Conservation (phyloP, 164 flowering plant genomes). For the Chimonanthus praecox region DNA sequence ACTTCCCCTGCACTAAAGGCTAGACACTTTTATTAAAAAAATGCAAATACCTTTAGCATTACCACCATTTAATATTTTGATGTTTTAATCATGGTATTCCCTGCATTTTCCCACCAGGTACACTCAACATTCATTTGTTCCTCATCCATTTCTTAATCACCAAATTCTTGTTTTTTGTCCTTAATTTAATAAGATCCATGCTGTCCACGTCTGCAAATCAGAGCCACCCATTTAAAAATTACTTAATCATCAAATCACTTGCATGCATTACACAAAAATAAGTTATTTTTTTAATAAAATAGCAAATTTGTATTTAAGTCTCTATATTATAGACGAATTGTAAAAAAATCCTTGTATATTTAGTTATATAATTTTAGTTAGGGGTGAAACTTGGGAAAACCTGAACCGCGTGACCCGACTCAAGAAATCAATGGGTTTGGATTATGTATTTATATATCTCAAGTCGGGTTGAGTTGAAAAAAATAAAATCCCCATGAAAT, state of each 20-base stretch:
- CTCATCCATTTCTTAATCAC: background rate
- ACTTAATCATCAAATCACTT: background rate
- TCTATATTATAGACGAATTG: too few relatives aligned
- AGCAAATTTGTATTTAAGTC: background rate
- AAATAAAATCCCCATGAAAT: too few relatives aligned
- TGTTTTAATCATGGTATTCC: background rate
- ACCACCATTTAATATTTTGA: background rate
- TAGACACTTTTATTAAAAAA: too few relatives aligned
- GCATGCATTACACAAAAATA: background rate
- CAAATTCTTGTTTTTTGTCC: background rate
- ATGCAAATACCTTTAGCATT: background rate
- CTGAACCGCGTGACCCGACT: too few relatives aligned
- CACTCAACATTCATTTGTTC: background rate
- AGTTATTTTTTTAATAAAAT: too few relatives aligned
- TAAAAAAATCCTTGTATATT: too few relatives aligned
- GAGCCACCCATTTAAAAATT: background rate
- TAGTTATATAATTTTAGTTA: too few relatives aligned
- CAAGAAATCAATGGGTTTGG: too few relatives aligned
- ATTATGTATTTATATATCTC: too few relatives aligned
- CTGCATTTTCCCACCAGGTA: background rate
- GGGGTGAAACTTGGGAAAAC: too few relatives aligned
- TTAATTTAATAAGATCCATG: background rate
- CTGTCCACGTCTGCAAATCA: background rate
- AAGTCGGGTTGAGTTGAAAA: too few relatives aligned
- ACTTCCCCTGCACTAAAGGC: constrained; percentile 1